Evolutionary conservation across 495 filamentous ascomycete species (phyloP), one percentile per base, ranked within the genome.

Genomic region (Endocarpon pusillum): DNA sequence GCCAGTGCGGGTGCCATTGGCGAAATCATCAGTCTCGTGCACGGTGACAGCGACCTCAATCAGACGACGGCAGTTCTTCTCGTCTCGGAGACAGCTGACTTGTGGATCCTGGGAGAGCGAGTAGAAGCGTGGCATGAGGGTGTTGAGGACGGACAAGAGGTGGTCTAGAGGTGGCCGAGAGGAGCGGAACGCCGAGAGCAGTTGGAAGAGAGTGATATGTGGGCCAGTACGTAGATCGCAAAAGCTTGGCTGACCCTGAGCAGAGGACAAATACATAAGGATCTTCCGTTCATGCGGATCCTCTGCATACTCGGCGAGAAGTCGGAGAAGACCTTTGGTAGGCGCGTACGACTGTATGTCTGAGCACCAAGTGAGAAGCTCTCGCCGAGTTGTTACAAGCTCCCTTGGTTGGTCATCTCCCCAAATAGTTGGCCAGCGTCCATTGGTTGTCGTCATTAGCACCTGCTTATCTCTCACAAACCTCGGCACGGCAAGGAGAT

Each of bases 351-450:
- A 87, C 52, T 94, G 86, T 32, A 96, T 70, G 51, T 97, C 89
- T 10, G 78, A 73, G 52, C 85, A 94, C 89, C 89, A 97, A 32
- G 78, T 94, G 18, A 97, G 61, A 12, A 97, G 62, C 52, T 93
- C 89, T 7, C 89, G 66, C 10, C 89, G 72, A 1, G 87, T 94
- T 1, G 87, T 94, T 32, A 81, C 64, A 15, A 97, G 54, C 42
- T 86, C 74, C 25, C 91, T 67, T 1, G 87, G 52, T 46, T 81
- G 47, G 19, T 94, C 86, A n/a, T 89, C 79, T 15, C 86, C 87
- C 89, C 91, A 97, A 29, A 97, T 89, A 7, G 89, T 96, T 2
- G 89, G 89, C 89, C 89, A 97, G 6, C 89, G 65, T 11, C 91
- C 91, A 21, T 63, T 67, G 16, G 62, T 69, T 2, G 89, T 97